Evolutionary conservation across 2,329 filamentous ascomycete genomes (phyloP).

Genomic region (Bipolaris oryzae): DNA sequence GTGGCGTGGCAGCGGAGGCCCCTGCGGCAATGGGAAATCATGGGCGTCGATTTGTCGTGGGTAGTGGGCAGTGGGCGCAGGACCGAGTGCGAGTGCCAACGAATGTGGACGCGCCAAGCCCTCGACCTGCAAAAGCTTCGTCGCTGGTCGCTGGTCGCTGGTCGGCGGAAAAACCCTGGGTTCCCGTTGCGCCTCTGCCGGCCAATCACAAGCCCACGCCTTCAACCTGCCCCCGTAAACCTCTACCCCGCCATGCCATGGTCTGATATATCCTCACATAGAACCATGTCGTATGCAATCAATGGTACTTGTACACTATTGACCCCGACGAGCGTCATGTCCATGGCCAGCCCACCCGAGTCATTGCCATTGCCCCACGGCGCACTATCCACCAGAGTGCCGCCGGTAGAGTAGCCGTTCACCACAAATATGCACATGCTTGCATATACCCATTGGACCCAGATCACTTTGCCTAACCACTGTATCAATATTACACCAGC

Average conservation of each 20-base stretch:
- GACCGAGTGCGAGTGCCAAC: no score
- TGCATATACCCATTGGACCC: no score
- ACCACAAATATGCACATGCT: no score
- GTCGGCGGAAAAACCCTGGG: conserved; percentile 14
- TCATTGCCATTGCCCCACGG: not conserved
- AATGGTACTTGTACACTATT: not conserved
- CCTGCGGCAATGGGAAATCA: not conserved
- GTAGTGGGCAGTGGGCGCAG: no score
- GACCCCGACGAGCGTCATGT: not conserved
- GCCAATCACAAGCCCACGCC: conserved; percentile 21
- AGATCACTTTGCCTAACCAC: no score
- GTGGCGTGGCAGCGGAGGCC: not conserved
- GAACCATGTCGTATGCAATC: not conserved
- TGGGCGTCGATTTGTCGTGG: conserved; percentile 2
- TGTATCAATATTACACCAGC: not conserved
- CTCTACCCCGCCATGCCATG: conserved; percentile 27
- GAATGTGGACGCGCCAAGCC: conserved; percentile 21
- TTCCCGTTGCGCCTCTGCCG: conserved; percentile 13
- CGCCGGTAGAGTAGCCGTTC: no score
- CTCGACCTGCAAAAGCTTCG: conserved; percentile 21
- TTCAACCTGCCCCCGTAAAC: conserved; percentile 14
- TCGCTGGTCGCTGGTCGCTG: no score
- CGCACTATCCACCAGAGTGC: not conserved
- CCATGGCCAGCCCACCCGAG: not conserved
- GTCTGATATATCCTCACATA: conserved; percentile 7